Evolutionary conservation across 2,329 filamentous ascomycete species (phyloP), one percentile per base, ranked within the genome.

Genomic region (Achaetomium macrosporum): DNA sequence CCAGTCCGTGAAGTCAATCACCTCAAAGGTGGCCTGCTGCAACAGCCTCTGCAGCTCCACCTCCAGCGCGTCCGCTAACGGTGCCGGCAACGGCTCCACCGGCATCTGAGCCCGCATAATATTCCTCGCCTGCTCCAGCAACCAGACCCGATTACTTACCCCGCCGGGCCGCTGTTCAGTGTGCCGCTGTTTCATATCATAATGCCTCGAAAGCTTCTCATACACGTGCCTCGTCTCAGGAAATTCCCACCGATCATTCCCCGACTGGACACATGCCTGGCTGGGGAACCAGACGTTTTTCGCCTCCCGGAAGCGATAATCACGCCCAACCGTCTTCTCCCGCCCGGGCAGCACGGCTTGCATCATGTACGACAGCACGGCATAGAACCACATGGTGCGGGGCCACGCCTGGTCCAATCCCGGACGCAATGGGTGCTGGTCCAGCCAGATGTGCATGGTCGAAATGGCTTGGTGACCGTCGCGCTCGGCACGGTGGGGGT

Each of bases 271-370:
- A 1, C 40, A 46, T 3, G 20, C 20, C 31, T 13, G 11, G 13
- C 51, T 50, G 0, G 46, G 51, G 17, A 30, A 19, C 51, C 51
- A 54, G 17, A 35, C n/a, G 13, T 50, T 50, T 16, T 5, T 8
- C 10, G 35, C 42, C 29, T 13, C 8, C 2, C 47, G 11, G n/a
- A 19, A 37, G 2, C 11, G 37, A 10, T 43, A 13, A 16, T 31
- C 25, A 6, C n/a, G 31, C 3, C 20, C 37, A 11, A 16, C 10
- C 4, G 6, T 29, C n/a, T 19, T 9, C n/a, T 7, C 1, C 1
- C 51, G 46, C n/a, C 1, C 16, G 3, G 51, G 46, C 46, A 54
- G 19, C 15, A 12, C 46, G 1, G 46, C 46, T 13, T 30, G 16
- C 46, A 46, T 46, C 51, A 54, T 46, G 16, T 13, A 2, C 29